Base-by-base conservation (phyloP, 2,329 filamentous ascomycete species). In the Huntiella abstrusa region DNA sequence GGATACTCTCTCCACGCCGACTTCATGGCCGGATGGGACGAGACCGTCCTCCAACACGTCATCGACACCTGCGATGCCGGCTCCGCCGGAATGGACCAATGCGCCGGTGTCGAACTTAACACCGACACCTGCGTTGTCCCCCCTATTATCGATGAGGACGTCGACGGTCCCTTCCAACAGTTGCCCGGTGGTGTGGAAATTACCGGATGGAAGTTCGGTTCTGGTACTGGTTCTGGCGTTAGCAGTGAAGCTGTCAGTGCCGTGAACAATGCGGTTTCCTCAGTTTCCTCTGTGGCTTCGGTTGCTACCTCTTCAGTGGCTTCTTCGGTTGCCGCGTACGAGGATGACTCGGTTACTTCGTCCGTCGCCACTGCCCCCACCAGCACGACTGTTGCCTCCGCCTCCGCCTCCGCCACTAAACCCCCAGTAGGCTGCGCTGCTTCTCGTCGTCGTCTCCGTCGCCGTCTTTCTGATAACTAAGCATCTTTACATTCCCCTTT, bases 21-120 rank as follows among this genome's bases (percentile, higher is more conserved):
- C 59, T 85, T 86, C 62, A 60, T 81, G 52, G 74, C 80, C 51
- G 80, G 73, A 12, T 86, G 82, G 82, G 74, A 85, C 53, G 66
- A 71, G 51, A 59, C 64, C 22, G 67, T 70, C 40, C 73, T 83
- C 43, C 75, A 80, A 59, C 65, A 70, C 51, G 79, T 81, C 52
- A 75, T 83, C 53, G 67, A 80, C 56, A 71, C 65, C 43, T 84
- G 82, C 64, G 64, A 76, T 54, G 71, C 70, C 40, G 70, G 73
- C 42, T 69, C 69, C 48, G 52, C 56, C 5, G 73, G 73, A 43
- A 76, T 83, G 64, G 70, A 79, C 52, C 64, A 69, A 52, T 84
- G 78, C 63, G 66, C 69, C 4, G 66, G 68, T 38, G 66, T 80
- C 49, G 70, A 70, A 37, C 53, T 71, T 40, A 75, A 72, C 59